phyloP scores from a whole-genome alignment of 2,329 filamentous ascomycete genomes.

The Emmonsia crescens region DNA sequence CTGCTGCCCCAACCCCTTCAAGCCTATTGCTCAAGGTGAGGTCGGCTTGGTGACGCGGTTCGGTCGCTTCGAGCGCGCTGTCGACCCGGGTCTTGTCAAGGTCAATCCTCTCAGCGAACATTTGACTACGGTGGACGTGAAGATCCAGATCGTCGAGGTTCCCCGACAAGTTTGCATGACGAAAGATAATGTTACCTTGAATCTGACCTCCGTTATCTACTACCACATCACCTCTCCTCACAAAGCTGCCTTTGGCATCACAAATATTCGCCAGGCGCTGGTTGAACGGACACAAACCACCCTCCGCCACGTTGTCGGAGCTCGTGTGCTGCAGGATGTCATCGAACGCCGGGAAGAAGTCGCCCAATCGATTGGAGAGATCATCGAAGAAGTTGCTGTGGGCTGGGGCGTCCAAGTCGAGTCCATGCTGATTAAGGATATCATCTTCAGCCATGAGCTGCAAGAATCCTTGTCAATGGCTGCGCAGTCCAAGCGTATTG shows the following conservation, averaged over 20 bases:
- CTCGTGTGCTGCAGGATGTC: constrained; percentile 90
- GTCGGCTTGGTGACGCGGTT: constrained; percentile 95
- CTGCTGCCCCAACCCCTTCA: constrained; percentile 90
- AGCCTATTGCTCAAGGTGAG: constrained; percentile 81
- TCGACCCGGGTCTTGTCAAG: constrained; percentile 93
- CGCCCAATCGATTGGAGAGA: constrained; percentile 86
- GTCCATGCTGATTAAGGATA: constrained; percentile 98
- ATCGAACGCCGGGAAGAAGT: constrained; percentile 98
- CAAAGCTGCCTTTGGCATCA: constrained; percentile 93
- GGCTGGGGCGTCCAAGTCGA: constrained; percentile 96
- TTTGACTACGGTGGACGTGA: constrained; percentile 89
- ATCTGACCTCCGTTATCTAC: constrained; percentile 95
- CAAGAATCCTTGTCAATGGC: constrained; percentile 97
- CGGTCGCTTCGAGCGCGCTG: constrained; percentile 82
- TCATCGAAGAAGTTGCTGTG: constrained; percentile 88
- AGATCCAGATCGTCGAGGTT: constrained; percentile 96
- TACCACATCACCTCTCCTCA: constrained; percentile 94
- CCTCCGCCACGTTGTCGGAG: constrained; percentile 89
- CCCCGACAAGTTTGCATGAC: constrained; percentile 98
- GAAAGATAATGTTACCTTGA: constrained; percentile 94
- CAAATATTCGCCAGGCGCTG: constrained; percentile 89
- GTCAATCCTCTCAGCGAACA: constrained; percentile 91
- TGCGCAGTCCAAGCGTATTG: constrained; percentile 94
- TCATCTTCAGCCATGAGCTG: constrained; percentile 90
- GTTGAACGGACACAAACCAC: constrained; percentile 97